Evolutionary conservation across 2,329 filamentous ascomycete genomes (phyloP), one percentile per base, ranked within the genome.

Genomic region (Ceratocystis cubensis): DNA sequence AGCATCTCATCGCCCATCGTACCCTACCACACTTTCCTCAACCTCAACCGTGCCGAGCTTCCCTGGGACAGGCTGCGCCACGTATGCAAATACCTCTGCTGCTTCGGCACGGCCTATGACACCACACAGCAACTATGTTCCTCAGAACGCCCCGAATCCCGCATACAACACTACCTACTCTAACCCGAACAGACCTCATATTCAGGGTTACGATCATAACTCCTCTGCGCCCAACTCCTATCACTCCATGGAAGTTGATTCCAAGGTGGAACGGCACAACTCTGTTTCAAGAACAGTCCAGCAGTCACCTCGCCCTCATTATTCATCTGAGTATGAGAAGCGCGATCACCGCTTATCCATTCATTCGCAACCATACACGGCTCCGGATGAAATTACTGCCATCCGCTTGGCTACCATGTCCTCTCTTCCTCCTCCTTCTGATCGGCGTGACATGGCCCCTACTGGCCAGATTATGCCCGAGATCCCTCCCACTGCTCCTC

Each of bases 91-190:
- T 8, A 25, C 64, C 28, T 33, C 64, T 22, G 13, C 22, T 45
- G 41, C 50, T 8, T 28, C 63, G 3, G 20, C 50, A 13, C 72
- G 71, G 68, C 75, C 76, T 3, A 70, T 74, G 2, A 74, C 75
- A 10, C 72, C 75, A 17, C 5, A 13, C 7, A 59, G 25, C 53
- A 59, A 59, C 53, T n/a, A 30, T 17, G 53, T 30, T 8, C 28
- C 25, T 20, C 53, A 62, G 37, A 56, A 59, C 50, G 48, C 37
- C 3, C 50, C 56, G 5, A 45, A n/a, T 33, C 20, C 64, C 20
- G 1, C 63, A 17, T 65, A 65, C 37, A 48, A 28, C 37, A 44
- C 30, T 15, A 30, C 63, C 13, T 65, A 65, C 48, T 65, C 63
- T 5, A 37, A 59, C 37, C 25, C 64, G 5, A 28, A 25, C 53